These are phyloP conservation scores for Meira nashicola DNA, from an alignment of 1,284 basidiomycete genomes.

Conservation along the genomic window DNA sequence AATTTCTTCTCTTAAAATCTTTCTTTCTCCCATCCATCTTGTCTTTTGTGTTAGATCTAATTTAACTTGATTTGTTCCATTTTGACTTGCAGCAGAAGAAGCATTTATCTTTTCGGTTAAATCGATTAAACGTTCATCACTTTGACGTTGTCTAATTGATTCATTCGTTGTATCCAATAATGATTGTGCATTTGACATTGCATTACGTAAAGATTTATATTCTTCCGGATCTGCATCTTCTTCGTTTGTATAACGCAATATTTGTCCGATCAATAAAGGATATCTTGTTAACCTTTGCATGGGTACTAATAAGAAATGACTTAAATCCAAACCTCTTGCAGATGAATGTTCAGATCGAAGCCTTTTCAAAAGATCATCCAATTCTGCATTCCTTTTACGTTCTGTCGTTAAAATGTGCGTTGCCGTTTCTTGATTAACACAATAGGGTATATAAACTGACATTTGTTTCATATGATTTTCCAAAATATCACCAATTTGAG, in stretches of 20 bases:
- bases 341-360: slow-evolving; percentile 68
- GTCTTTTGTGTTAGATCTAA: slow-evolving; percentile 80
- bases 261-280: slow-evolving; percentile 78
- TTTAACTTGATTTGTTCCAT: neutral
- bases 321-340: slow-evolving; percentile 77
- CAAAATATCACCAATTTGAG: slow-evolving; percentile 79
- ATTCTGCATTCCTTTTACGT: slow-evolving; percentile 64
- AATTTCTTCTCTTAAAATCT: slow-evolving; percentile 71
- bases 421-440: slow-evolving; percentile 78
- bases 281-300: slow-evolving; percentile 95
- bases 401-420: slow-evolving; percentile 73
- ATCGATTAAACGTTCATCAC: slow-evolving; percentile 64
- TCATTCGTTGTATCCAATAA: slow-evolving; percentile 81
- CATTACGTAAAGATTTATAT: slow-evolving; percentile 59
- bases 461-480: slow-evolving; percentile 69
- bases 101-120: slow-evolving; percentile 79
- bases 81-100: slow-evolving; percentile 18
- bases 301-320: slow-evolving; percentile 81
- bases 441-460: slow-evolving; percentile 80
- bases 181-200: slow-evolving; percentile 65
- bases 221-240: slow-evolving; percentile 58
- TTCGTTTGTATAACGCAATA: slow-evolving; percentile 70
- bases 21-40: slow-evolving; percentile 68
- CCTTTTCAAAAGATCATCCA: slow-evolving; percentile 69
- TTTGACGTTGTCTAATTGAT: slow-evolving; percentile 77